These are phyloP conservation scores for Ephemerocybe angulata DNA, from an alignment of 768 basidiomycete species.

Conservation along the genomic window DNA sequence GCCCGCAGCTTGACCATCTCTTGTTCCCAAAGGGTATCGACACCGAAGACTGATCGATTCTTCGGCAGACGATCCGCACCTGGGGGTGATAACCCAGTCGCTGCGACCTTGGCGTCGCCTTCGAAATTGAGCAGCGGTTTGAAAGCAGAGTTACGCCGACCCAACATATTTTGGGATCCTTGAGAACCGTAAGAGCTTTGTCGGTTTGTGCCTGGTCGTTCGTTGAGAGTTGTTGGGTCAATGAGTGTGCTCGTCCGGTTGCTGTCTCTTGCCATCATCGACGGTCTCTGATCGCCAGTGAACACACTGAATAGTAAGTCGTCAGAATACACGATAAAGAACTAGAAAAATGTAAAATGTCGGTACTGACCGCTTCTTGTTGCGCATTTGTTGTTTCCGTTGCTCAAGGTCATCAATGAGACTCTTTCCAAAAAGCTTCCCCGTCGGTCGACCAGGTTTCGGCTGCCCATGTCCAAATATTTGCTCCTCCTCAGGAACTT, in stretches of 20 bases:
- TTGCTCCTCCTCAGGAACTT: constrained; percentile 30
- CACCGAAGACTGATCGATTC: constrained; percentile 81
- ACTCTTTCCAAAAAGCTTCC: constrained; percentile 82
- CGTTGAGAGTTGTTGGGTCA: constrained; percentile 59
- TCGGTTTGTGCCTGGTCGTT: constrained; percentile 44
- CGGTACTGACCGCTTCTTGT: constrained; percentile 66
- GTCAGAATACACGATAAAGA: background rate
- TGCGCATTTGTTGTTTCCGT: constrained; percentile 78
- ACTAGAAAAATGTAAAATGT: background rate
- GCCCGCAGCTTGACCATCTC: constrained; percentile 78
- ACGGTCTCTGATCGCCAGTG: constrained; percentile 81
- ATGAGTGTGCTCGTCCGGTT: constrained; percentile 67
- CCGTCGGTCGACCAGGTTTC: constrained; percentile 55
- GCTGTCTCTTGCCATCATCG: constrained; percentile 82
- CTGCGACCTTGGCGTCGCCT: constrained; percentile 43
- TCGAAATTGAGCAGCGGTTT: constrained; percentile 69
- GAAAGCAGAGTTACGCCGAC: constrained; percentile 48
- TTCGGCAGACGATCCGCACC: constrained; percentile 29
- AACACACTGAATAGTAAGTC: constrained; percentile 58
- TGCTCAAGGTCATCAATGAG: constrained; percentile 87
- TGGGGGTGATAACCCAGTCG: constrained; percentile 20
- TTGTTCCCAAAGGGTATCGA: constrained; percentile 89
- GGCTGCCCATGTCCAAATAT: constrained; percentile 28
- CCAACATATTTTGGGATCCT: constrained; percentile 32
- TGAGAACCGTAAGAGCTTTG: constrained; percentile 42